These are phyloP conservation scores for Apiotrichum brassicae DNA, from an alignment of 1,284 basidiomycete genomes.

Conservation along the genomic window DNA sequence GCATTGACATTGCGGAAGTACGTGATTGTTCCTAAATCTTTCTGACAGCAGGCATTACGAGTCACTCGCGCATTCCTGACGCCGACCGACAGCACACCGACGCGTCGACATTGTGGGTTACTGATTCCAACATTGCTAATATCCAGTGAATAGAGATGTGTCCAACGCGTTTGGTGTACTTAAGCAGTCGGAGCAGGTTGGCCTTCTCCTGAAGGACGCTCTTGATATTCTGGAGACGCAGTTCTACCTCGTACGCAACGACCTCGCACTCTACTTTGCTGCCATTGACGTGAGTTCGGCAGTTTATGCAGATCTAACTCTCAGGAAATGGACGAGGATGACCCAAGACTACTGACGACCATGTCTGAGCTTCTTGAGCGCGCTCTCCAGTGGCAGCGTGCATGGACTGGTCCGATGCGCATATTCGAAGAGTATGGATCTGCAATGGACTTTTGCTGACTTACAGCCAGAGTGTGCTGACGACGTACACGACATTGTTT, in stretches of 20 bases:
- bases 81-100: neutral
- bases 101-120: neutral
- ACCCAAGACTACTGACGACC: constrained; percentile 5
- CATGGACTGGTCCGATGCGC: constrained; percentile 36
- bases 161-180: constrained; percentile 22
- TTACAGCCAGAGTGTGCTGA: constrained; percentile 23
- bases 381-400: constrained; percentile 39
- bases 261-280: constrained; percentile 25
- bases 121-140: no score
- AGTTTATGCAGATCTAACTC: neutral
- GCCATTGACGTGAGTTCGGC: constrained; percentile 22
- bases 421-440: constrained; percentile 40
- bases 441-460: no score
- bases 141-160: constrained; percentile 11
- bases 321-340: constrained; percentile 4
- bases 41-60: constrained; percentile 17
- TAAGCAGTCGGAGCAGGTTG: constrained; percentile 8
- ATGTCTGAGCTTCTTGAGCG: constrained; percentile 38
- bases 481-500: constrained; percentile 27
- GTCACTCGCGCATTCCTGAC: constrained; percentile 20
- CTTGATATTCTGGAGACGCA: constrained; percentile 18
- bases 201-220: constrained; percentile 23
- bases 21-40: neutral
- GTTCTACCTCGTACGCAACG: constrained; percentile 33
- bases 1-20: neutral